Percentiles rank a stretch among this genome's conserved stretches.
These are phyloP conservation scores for Globisporangium spiculum DNA, from an alignment of 352 stramenopile genomes.

Conservation along the genomic window DNA sequence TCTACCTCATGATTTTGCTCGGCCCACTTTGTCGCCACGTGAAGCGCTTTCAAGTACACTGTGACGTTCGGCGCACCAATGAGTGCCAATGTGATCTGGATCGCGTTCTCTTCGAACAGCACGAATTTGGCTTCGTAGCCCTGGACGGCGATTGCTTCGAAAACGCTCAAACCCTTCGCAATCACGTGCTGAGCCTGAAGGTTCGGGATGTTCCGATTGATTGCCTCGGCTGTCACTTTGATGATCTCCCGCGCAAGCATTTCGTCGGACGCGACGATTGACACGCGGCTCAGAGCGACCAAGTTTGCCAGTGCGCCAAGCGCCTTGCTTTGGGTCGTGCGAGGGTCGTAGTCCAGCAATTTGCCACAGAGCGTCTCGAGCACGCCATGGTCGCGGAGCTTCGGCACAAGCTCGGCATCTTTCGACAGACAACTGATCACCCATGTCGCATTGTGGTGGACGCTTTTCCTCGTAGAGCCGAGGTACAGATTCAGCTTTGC, in stretches of 20 bases:
- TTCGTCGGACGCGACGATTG: slow-evolving; percentile 15
- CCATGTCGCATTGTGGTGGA: slow-evolving; percentile 52
- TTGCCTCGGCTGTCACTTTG: slow-evolving; percentile 25
- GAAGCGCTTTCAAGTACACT: slow-evolving; percentile 52
- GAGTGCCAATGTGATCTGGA: slow-evolving; percentile 42
- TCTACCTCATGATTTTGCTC: slow-evolving; percentile 33
- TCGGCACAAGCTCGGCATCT: slow-evolving; percentile 59
- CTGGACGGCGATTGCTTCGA: slow-evolving; percentile 41
- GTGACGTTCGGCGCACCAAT: slow-evolving; percentile 32
- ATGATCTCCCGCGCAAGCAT: slow-evolving; percentile 20
- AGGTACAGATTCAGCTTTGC: slow-evolving; percentile 48
- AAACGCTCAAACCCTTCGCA: slow-evolving; percentile 40
- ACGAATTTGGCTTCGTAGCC: slow-evolving; percentile 29
- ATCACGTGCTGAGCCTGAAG: slow-evolving; percentile 34
- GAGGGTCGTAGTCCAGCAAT: slow-evolving; percentile 33
- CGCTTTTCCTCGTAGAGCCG: slow-evolving; percentile 2
- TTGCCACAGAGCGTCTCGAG: slow-evolving; percentile 43
- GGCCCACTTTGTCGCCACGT: slow-evolving; percentile 40
- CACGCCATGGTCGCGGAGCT: slow-evolving; percentile 49
- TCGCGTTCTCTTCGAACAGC: slow-evolving; percentile 32
- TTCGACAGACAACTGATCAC: slow-evolving; percentile 60
- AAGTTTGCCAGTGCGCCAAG: slow-evolving; percentile 41
- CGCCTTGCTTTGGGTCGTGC: slow-evolving; percentile 38
- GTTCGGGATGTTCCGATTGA: slow-evolving; percentile 35
- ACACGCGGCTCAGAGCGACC: slow-evolving; percentile 8